Conservation (phyloP, 495 filamentous ascomycete species). For the Pyrenopolyporus hunteri region DNA sequence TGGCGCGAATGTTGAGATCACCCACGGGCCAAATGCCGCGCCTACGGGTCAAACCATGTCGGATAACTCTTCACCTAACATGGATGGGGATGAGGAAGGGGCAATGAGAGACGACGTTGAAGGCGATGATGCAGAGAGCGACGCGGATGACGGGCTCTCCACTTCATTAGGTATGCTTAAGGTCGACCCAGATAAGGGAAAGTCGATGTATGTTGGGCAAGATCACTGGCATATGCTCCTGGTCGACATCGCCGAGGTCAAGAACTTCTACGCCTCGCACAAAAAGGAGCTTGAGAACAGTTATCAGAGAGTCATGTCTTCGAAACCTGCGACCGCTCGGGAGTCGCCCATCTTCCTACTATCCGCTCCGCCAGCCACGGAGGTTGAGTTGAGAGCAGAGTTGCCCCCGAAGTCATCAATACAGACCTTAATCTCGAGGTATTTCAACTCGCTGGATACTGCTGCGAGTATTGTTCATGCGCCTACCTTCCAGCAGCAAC, state of each 20-base stretch:
- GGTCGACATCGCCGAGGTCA: conserved; percentile 90
- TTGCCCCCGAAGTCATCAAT: conserved; percentile 82
- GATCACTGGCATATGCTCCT: conserved; percentile 91
- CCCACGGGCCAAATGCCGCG: conserved; percentile 59
- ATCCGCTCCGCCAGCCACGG: conserved; percentile 68
- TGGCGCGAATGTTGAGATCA: conserved; percentile 60
- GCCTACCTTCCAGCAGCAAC: conserved; percentile 84
- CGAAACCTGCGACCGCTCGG: conserved; percentile 62
- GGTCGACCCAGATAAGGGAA: conserved; percentile 78
- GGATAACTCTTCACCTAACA: conserved; percentile 65
- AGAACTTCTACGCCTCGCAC: conserved; percentile 75
- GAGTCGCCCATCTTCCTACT: conserved; percentile 77
- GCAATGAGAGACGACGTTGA: conserved; percentile 58
- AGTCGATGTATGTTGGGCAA: conserved; percentile 84
- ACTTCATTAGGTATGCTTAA: conserved; percentile 88
- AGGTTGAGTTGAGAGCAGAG: conserved; percentile 76
- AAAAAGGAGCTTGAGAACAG: conserved; percentile 63
- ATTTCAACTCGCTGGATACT: conserved; percentile 64
- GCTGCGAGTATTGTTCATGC: conserved; percentile 78
- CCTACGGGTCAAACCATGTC: conserved; percentile 68
- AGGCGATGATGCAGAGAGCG: conserved; percentile 70
- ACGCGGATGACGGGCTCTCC: conserved; percentile 79
- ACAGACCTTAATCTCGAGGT: conserved; percentile 78
- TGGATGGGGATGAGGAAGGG: conserved; percentile 64
- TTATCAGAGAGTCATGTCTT: conserved; percentile 68